Evolutionary conservation across 257 asterid genomes (phyloP).

Genomic region (Datura wrightii): DNA sequence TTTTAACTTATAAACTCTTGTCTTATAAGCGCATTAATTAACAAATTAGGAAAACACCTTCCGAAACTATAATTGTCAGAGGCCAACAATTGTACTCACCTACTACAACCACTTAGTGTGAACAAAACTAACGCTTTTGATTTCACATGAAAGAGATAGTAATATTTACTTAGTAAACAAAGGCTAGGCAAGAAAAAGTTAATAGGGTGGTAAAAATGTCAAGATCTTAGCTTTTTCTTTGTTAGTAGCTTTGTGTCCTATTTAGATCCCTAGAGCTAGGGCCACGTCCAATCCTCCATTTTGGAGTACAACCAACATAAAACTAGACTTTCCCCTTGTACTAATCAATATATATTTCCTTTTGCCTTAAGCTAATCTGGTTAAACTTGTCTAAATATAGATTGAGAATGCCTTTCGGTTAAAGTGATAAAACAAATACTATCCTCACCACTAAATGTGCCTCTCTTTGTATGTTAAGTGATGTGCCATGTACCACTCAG

Average conservation of each 20-base stretch:
- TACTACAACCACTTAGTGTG: not conserved
- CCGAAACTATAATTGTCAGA: not conserved
- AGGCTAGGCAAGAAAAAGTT: not conserved
- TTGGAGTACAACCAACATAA: constrained; percentile 29
- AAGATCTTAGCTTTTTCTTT: constrained; percentile 1
- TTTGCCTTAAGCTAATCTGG: not conserved
- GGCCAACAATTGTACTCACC: not conserved
- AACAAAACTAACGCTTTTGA: not conserved
- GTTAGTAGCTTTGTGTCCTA: constrained; percentile 19
- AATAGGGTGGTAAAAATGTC: not conserved
- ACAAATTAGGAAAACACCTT: too few species aligned
- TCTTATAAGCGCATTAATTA: too few species aligned
- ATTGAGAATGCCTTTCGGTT: constrained; percentile 33
- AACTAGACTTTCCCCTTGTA: not conserved
- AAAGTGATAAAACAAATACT: constrained; percentile 26
- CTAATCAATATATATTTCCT: not conserved
- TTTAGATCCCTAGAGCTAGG: not conserved
- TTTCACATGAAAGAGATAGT: not conserved
- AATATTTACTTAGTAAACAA: not conserved
- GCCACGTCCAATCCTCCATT: constrained; percentile 10
- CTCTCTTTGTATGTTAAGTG: not conserved
- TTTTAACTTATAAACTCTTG: too few species aligned
- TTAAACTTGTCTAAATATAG: not conserved
- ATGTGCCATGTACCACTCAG: not conserved
- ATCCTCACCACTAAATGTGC: constrained; percentile 27